Evolutionary conservation across 169 alveolate genomes (phyloP).

Genomic region (Plasmodium vivax): DNA sequence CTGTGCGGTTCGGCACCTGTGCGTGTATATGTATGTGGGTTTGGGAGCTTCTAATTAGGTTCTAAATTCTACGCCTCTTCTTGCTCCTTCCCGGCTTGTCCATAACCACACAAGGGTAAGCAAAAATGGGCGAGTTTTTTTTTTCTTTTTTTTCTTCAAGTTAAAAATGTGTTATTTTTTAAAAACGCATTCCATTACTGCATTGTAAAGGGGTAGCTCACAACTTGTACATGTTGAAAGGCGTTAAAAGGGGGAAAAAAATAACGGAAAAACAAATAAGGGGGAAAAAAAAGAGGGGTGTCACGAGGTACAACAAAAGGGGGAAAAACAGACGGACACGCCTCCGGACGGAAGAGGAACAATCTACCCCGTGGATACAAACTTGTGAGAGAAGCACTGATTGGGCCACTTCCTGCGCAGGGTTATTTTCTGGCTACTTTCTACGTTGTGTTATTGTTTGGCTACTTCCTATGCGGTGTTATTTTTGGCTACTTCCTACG

Average conservation of each 20-base stretch:
- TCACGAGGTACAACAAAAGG: neutral
- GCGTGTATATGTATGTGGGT: neutral
- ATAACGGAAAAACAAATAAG: neutral
- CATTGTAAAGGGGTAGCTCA: neutral
- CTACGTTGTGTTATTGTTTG: neutral
- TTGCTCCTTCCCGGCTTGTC: neutral
- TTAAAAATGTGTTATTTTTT: conserved; percentile 1
- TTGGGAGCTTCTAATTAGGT: neutral
- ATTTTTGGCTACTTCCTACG: neutral
- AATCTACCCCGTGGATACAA: neutral
- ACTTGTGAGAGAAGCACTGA: neutral
- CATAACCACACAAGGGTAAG: neutral
- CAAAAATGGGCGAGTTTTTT: neutral
- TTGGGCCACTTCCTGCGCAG: neutral
- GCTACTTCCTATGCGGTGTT: neutral
- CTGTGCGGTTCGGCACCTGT: neutral
- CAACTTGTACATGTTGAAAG: neutral
- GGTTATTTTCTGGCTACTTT: too few species aligned
- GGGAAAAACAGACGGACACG: neutral
- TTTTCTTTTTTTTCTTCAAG: neutral
- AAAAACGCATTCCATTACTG: conserved; percentile 16
- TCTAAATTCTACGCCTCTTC: neutral
- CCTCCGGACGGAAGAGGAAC: neutral
- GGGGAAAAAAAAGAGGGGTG: neutral
- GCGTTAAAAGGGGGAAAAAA: neutral